Evolutionary conservation across 768 basidiomycete genomes (phyloP), one percentile per base, ranked within the genome.

Genomic region (Mycena albidolilacea): DNA sequence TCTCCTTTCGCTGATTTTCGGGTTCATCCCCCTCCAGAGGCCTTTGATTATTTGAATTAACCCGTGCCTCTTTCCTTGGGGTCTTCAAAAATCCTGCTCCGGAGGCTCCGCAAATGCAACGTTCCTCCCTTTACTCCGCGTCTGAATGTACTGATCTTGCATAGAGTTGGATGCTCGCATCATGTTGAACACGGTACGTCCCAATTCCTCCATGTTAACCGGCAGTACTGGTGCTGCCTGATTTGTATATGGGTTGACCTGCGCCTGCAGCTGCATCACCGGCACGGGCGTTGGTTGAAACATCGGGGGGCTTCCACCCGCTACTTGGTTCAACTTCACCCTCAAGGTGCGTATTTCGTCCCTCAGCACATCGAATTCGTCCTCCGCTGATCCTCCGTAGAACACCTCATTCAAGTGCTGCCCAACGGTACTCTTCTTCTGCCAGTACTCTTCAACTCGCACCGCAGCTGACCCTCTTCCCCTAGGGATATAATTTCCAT

Each of bases 381-480:
- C 58, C 11, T 60, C 58, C 0, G 39, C 0, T 2, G 61, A 43
- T 2, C 61, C 61, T 5, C 43, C 61, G 23, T 44, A 62, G 30
- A 30, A 62, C 5, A 17, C 7, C 23, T 10, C n/a, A 35, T 62
- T 5, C 0, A 62, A 12, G 21, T 62, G 61, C 15, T 62, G 61
- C 2, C 61, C 61, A 6, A 7, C 23, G 3, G 44, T 9, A 10
- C 61, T 7, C 21, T 62, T 62, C 9, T 7, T 12, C 23, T 62
- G 61, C 68, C 59, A 69, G 19, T 68, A 68, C 41, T 59, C 58
- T n/a, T 68, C 67, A 30, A 68, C 67, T 11, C 58, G 21, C 0
- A 14, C 8, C 37, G 68, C 60, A 0, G 58, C 7, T 15, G 68
- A 10, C 0, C 68, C 68, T 1, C 7, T 15, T 1, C 68, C 68